Conservation (phyloP, 441 rosid genomes). For the Rhodomyrtus psidioides region DNA sequence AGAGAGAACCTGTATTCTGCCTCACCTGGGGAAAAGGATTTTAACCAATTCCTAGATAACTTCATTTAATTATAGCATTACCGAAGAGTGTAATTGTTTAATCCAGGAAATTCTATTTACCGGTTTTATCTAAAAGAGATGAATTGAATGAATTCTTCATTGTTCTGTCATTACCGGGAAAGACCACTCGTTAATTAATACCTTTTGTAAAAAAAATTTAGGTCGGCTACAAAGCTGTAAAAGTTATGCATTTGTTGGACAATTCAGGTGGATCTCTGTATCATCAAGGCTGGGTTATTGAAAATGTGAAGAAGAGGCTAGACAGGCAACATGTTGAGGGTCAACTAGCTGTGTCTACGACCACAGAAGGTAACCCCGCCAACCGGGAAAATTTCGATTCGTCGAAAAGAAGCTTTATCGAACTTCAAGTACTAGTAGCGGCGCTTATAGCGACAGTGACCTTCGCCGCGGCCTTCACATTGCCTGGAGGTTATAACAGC, state of each 20-base stretch:
- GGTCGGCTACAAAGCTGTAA: background rate
- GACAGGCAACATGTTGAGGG: too few relatives aligned
- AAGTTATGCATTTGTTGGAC: background rate
- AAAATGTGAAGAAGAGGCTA: background rate
- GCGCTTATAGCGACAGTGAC: background rate
- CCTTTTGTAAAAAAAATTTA: background rate
- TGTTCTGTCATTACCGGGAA: background rate
- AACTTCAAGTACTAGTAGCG: too few relatives aligned
- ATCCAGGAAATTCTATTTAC: too few relatives aligned
- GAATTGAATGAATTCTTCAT: background rate
- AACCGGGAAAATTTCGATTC: too few relatives aligned
- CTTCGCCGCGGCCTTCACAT: constrained; percentile 13
- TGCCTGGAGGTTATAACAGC: constrained; percentile 12
- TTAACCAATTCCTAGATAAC: too few relatives aligned
- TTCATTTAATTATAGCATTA: too few relatives aligned
- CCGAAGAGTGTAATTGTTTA: too few relatives aligned
- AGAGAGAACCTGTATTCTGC: too few relatives aligned
- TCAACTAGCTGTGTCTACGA: too few relatives aligned
- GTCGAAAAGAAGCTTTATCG: too few relatives aligned
- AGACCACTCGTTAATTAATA: background rate
- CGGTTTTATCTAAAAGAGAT: background rate
- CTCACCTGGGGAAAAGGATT: too few relatives aligned
- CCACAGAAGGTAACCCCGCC: too few relatives aligned
- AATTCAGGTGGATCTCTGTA: background rate
- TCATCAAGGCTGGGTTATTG: background rate